Evolutionary conservation across 2,329 filamentous ascomycete species (phyloP), one percentile per base, ranked within the genome.

Genomic region (Remersonia thermophila): DNA sequence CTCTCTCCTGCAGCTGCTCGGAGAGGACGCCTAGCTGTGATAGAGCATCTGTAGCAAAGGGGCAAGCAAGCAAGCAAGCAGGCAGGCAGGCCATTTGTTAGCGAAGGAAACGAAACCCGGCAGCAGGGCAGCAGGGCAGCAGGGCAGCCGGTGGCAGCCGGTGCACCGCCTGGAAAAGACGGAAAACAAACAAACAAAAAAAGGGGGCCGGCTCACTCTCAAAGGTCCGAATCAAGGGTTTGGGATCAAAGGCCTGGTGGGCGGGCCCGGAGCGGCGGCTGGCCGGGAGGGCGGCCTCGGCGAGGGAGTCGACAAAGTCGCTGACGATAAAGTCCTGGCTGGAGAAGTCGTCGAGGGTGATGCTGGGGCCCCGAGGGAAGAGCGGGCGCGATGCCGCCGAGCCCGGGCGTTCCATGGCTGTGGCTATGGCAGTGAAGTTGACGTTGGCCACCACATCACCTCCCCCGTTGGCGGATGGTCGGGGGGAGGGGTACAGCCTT

Each of bases 261-360:
- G 64, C 66, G 45, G 73, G 69, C 7, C 73, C 77, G 11, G 87
- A 95, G 41, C 83, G 80, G 36, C 91, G 83, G 52, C 79, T 83
- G 15, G 71, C 67, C n/a, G 83, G 79, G 26, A 85, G 73, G 15
- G 85, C 83, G 48, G 70, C 82, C 45, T 96, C 87, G 34, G 89
- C 91, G 39, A 98, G 77, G 35, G 80, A 76, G 57, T 98, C 93
- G 50, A 98, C 80, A 56, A 98, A 98, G 63, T 98, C 91, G 53
- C 93, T 86, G 47, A 96, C 89, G 45, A 96, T 95, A 54, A 96
- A 98, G 62, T 96, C 91, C 51, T 83, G 83, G 56, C 70, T 83
- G 39, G 83, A 83, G 60, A 87, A 85, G 62, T 87, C 86, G 30
- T 94, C 84, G 42, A 96, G 69, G 8, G 77, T 84, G 63, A 95